Evolutionary conservation across 164 flowering plant species (phyloP), one percentile per base, ranked within the genome.

Genomic region (Vitis labrusca): DNA sequence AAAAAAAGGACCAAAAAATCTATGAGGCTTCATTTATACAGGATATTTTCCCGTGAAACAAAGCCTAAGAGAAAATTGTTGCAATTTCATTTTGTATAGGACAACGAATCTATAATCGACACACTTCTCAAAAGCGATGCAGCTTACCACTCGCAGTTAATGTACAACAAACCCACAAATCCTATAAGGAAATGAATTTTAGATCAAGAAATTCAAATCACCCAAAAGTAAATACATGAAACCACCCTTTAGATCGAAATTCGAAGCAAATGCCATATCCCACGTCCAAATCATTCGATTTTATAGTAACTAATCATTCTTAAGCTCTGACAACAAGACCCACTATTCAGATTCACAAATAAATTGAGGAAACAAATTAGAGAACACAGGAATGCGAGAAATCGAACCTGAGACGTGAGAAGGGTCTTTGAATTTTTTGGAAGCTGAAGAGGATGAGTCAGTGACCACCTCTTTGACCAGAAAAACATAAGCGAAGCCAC

Each of bases 401-500:
- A 64, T n/a, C 75, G 16, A 60, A 92, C 97, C 97, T 63, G 97
- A 89, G 63, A 90, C 77, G 65, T 76, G 92, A 76, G 95, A 79
- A 8, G 85, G 71, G 78, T 93, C 94, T 76, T 90, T 96, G 79
- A 91, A 69, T 83, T 91, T 96, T 78, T 74, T 81, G 9, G 79
- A 70, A 59, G 82, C 70, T 15, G 82, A 69, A 64, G 93, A 71
- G 12, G 44, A 6, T 37, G 85, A 64, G 29, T 87, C 92, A 32
- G 78, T 8, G 61, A 70, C 14, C 10, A 91, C 71, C 77, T 95
- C 98, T 76, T 91, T 91, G 60, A 95, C 98, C 14, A 95, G 81
- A 55, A 47, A 95, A 37, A 95, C 97, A 60, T 65, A 91, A 8
- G 98, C 98, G 70, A 93, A 90, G 2, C 97, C 99, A 64, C 98